Percentiles rank a stretch among this genome's conserved stretches.
Evolutionary conservation across 495 filamentous ascomycete genomes (phyloP).

Genomic region (Xylaria grammica): DNA sequence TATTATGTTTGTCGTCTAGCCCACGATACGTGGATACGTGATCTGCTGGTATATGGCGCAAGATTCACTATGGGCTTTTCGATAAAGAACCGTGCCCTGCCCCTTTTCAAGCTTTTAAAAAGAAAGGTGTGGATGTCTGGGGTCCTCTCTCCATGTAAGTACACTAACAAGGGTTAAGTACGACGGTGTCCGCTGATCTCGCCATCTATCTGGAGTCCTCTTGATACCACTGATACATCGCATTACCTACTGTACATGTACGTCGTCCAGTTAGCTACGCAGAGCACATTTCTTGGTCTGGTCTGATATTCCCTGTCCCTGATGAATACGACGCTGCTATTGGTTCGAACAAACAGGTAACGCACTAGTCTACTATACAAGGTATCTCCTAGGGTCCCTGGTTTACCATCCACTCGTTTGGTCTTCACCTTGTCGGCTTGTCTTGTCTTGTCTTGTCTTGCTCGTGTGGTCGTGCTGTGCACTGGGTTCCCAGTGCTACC

Average conservation of each 20-base stretch:
- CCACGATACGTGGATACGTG: neutral
- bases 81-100: constrained; percentile 1
- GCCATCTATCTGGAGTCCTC: constrained; percentile 1
- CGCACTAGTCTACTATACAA: constrained; percentile 6
- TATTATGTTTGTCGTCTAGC: neutral
- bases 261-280: too few species aligned
- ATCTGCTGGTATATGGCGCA: neutral
- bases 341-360: constrained; percentile 3
- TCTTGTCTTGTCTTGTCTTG: constrained; percentile 3
- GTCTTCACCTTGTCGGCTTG: constrained; percentile 18
- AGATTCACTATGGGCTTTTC: too few species aligned
- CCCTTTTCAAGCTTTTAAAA: constrained; percentile 1
- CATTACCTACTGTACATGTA: too few species aligned
- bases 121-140: neutral
- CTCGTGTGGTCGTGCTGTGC: constrained; percentile 8
- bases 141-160: constrained; percentile 6
- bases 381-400: constrained; percentile 11
- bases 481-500: constrained; percentile 19
- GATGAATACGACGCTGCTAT: neutral
- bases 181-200: neutral
- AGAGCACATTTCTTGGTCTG: constrained; percentile 19
- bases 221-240: constrained; percentile 6
- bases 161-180: constrained; percentile 15
- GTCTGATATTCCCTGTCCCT: constrained; percentile 14
- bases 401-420: constrained; percentile 11